These are phyloP conservation scores for Plasmodium relictum DNA, from an alignment of 169 alveolate genomes.

Conservation along the genomic window DNA sequence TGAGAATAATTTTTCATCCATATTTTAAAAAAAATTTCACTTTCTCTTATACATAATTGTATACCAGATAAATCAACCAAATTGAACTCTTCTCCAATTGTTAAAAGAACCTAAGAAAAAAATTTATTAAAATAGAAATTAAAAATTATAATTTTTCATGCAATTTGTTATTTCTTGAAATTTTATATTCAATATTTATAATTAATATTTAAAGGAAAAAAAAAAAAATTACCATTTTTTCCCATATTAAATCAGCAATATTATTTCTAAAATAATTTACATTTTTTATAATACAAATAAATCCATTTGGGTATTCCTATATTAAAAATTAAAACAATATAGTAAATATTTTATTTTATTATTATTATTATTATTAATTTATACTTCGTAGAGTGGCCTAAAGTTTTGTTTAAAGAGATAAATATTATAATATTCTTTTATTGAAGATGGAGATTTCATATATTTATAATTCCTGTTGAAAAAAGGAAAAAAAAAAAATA, in stretches of 20 bases:
- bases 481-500: neutral
- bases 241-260: slow-evolving; percentile 72
- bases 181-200: no score
- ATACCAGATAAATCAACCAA: slow-evolving; percentile 53
- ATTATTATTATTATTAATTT: neutral
- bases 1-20: slow-evolving; percentile 74
- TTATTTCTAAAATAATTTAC: slow-evolving; percentile 22
- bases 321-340: neutral
- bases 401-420: slow-evolving; percentile 62
- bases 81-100: slow-evolving; percentile 74
- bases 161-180: neutral
- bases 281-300: slow-evolving; percentile 59
- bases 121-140: neutral
- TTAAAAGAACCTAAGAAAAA: slow-evolving; percentile 35
- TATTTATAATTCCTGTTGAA: slow-evolving; percentile 61
- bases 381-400: slow-evolving; percentile 63
- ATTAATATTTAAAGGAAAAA: neutral
- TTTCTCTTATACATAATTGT: slow-evolving; percentile 72
- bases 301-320: slow-evolving; percentile 74
- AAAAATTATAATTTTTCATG: neutral
- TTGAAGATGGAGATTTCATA: slow-evolving; percentile 71
- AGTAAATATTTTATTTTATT: neutral
- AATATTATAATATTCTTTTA: slow-evolving; percentile 62
- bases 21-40: slow-evolving; percentile 67
- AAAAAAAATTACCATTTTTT: slow-evolving; percentile 50